These are phyloP conservation scores for Elymus sibiricus DNA, from an alignment of 176 grass and related monocot genomes.

Conservation along the genomic window DNA sequence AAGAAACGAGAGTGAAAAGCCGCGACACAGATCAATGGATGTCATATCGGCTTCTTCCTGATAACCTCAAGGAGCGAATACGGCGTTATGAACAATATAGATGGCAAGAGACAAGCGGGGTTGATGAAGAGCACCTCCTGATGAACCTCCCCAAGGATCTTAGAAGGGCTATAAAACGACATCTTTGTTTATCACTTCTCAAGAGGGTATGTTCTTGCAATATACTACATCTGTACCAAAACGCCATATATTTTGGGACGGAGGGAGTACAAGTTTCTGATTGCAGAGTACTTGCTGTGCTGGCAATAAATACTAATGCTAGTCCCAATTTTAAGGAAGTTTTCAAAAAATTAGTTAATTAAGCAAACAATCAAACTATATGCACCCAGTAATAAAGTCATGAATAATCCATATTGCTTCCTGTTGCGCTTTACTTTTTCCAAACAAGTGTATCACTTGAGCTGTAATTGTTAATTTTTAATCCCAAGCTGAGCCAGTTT, in stretches of 20 bases:
- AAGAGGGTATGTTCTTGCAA: slow-evolving; percentile 58
- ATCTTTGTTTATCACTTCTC: slow-evolving; percentile 89
- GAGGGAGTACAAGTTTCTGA: background rate
- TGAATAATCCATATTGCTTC: too few species aligned
- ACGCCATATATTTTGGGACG: too few species aligned
- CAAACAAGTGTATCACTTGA: background rate
- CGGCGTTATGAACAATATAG: slow-evolving; percentile 79
- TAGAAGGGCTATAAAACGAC: slow-evolving; percentile 77
- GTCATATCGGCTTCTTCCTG: slow-evolving; percentile 77
- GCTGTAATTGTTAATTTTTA: background rate
- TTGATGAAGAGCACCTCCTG: slow-evolving; percentile 81
- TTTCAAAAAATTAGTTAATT: slow-evolving; percentile 7
- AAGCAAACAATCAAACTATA: background rate
- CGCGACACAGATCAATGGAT: slow-evolving; percentile 87
- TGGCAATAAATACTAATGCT: background rate
- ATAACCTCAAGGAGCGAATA: slow-evolving; percentile 80
- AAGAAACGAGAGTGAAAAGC: slow-evolving; percentile 90
- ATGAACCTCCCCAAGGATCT: slow-evolving; percentile 88
- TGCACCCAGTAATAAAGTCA: background rate
- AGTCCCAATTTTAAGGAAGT: background rate
- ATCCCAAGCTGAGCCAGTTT: background rate
- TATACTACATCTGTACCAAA: background rate
- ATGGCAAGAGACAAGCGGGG: slow-evolving; percentile 91
- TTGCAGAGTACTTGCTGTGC: background rate
- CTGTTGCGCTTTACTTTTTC: background rate